These are phyloP conservation scores for Nemania sp. DNA, from an alignment of 2,329 filamentous ascomycete genomes.

Conservation along the genomic window DNA sequence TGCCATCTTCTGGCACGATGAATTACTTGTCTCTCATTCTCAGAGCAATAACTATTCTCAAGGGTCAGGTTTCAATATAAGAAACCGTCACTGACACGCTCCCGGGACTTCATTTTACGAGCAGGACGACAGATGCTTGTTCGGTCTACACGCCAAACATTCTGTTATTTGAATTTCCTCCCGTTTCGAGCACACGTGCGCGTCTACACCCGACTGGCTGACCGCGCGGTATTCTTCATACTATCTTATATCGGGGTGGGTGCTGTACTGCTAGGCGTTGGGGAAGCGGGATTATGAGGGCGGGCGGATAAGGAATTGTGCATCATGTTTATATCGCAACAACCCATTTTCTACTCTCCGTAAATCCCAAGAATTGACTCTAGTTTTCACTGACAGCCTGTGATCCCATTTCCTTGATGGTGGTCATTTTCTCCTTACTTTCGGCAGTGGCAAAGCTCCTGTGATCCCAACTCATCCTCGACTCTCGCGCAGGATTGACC, in stretches of 20 bases:
- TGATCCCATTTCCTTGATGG: too few relatives aligned
- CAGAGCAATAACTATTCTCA: background rate
- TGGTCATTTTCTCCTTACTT: too few relatives aligned
- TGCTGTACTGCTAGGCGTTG: slow-evolving; percentile 25
- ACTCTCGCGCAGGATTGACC: too few relatives aligned
- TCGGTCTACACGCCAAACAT: slow-evolving; percentile 1
- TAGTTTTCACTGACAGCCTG: too few relatives aligned
- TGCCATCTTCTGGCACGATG: background rate
- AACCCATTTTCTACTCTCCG: slow-evolving; percentile 8
- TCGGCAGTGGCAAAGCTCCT: too few relatives aligned
- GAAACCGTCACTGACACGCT: slow-evolving; percentile 1
- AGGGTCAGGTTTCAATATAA: background rate
- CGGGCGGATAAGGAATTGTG: slow-evolving; percentile 12
- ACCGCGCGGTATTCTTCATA: background rate
- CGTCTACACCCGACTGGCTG: background rate
- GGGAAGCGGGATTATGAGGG: slow-evolving; percentile 17
- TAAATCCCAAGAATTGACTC: slow-evolving; percentile 3
- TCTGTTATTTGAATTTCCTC: slow-evolving; percentile 2
- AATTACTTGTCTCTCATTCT: background rate
- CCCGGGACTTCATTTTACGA: background rate
- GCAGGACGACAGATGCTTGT: slow-evolving; percentile 9
- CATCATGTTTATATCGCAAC: slow-evolving; percentile 19
- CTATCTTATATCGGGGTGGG: slow-evolving; percentile 6
- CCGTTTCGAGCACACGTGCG: slow-evolving; percentile 1
- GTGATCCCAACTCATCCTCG: too few relatives aligned